phyloP scores from a whole-genome alignment of 139 green algal species.

The Deuterostichococcus epilithicus region DNA sequence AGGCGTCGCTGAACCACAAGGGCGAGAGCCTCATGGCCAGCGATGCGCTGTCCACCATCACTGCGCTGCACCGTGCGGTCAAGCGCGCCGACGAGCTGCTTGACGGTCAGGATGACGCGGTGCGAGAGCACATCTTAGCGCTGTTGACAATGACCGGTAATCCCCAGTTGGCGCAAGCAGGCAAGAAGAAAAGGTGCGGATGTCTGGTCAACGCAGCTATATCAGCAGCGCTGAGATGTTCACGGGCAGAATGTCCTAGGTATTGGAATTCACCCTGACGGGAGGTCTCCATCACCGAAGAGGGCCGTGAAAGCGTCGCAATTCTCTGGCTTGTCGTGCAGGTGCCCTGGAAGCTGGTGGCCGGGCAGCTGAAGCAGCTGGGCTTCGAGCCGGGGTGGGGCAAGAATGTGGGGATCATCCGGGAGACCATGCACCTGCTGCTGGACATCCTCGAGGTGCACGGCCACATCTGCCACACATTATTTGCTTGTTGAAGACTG shows the following conservation, averaged over 20 bases:
- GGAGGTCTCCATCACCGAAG: too few relatives aligned
- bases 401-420: slow-evolving; percentile 41
- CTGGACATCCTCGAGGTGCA: slow-evolving; percentile 66
- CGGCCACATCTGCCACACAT: too few relatives aligned
- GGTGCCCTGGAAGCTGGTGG: slow-evolving; percentile 22
- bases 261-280: too few relatives aligned
- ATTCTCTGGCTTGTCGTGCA: too few relatives aligned
- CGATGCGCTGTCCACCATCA: slow-evolving; percentile 17
- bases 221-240: too few relatives aligned
- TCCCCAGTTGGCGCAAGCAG: too few relatives aligned
- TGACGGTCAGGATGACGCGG: slow-evolving; percentile 41
- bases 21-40: slow-evolving; percentile 50
- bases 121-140: not conserved
- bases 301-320: too few relatives aligned
- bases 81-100: slow-evolving; percentile 42
- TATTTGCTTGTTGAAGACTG: too few relatives aligned
- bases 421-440: slow-evolving; percentile 58
- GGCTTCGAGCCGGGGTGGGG: slow-evolving; percentile 77
- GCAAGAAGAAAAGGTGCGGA: too few relatives aligned
- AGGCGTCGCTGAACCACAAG: slow-evolving; percentile 36
- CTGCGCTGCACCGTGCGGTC: slow-evolving; percentile 35
- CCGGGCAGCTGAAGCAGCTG: slow-evolving; percentile 35
- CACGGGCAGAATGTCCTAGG: too few relatives aligned
- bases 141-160: too few relatives aligned
- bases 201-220: too few relatives aligned